Conservation (phyloP, 805 yeast species). For the Myxozyma geophila region DNA sequence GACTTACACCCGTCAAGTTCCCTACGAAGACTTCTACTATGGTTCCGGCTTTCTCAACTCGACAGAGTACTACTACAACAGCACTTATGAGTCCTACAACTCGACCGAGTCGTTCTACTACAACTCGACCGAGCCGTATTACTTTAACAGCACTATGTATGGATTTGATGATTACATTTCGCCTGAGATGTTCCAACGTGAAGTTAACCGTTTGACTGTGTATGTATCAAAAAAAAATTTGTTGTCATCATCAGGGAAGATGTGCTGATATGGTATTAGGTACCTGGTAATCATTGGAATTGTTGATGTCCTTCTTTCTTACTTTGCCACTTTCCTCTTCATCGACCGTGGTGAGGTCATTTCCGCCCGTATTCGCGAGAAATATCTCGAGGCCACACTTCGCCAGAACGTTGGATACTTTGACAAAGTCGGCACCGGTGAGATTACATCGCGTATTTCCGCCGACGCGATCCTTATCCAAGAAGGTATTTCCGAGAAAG, state of each 20-base stretch:
- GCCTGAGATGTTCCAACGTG: conserved; percentile 31
- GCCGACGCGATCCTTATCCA: conserved; percentile 50
- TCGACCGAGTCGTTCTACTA: conserved; percentile 1
- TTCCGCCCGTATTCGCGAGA: conserved; percentile 49
- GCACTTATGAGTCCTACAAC: conserved; percentile 18
- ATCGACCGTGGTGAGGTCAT: conserved; percentile 50
- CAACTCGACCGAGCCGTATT: conserved; percentile 3
- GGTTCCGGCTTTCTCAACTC: conserved; percentile 42
- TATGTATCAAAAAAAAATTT: conserved; percentile 36
- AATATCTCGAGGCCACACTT: conserved; percentile 46
- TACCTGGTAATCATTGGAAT: conserved; percentile 51
- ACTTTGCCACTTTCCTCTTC: conserved; percentile 46
- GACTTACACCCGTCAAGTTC: conserved; percentile 38
- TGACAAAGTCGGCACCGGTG: conserved; percentile 51
- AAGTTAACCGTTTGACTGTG: conserved; percentile 31
- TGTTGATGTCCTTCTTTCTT: conserved; percentile 41
- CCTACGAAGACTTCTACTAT: conserved; percentile 44
- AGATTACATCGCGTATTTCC: conserved; percentile 51
- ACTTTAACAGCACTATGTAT: conserved; percentile 16
- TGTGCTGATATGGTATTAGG: not conserved
- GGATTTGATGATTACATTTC: conserved; percentile 16
- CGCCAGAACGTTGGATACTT: conserved; percentile 51
- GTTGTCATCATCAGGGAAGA: not conserved
- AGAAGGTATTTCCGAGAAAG: conserved; percentile 51
- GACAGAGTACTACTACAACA: conserved; percentile 40